Base-by-base conservation (phyloP, 2,329 filamentous ascomycete species). In the Leptosphaerulina australis region DNA sequence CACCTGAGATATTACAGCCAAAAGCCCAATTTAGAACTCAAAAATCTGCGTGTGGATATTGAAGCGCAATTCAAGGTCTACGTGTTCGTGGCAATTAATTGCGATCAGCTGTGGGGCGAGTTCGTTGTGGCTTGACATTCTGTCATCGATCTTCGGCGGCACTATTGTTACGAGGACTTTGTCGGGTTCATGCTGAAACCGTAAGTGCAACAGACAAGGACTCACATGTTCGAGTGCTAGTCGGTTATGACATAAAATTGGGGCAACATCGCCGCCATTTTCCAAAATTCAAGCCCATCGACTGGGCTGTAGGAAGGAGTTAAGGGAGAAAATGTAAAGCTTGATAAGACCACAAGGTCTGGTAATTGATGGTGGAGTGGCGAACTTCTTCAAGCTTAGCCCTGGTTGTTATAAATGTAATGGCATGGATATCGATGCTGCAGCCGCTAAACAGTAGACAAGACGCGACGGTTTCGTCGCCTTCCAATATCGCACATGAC, bases 131-230 rank as follows among this genome's bases (percentile, higher is more conserved):
- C 6, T 17, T 34, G 21, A 39, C 12, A 7, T 34, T 14, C 35
- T 45, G 35, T 45, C 15, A 25, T 40, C 18, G 17, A 14, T 34
- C 6, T 22, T 20, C 12, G 4, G 22, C 20, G 24, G 29, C 35
- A 15, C 30, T 24, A 25, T 14, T 30, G 40, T 40, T 37, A 30
- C 17, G 30, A 36, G n/a, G n/a, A 36, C 21, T 26, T 48, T 25
- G 15, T 43, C 25, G 33, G 38, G 15, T 50, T 38, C 15, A 36
- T 21, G 25, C 30, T 50, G 40, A 50, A 45, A 45, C 48, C n/a
- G 33, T 26, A 45, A 45, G 48, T 36, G 48, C 40, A 29, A 44
- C 47, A 50, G 22, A 30, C 35, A 34, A 44, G n/a, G 35, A 44
- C n/a, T 29, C 29, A 20, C 29, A 17, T 12, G 14, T 24, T 44